Base-by-base conservation (phyloP, 2,329 filamentous ascomycete species). In the Stemphylium lycopersici region DNA sequence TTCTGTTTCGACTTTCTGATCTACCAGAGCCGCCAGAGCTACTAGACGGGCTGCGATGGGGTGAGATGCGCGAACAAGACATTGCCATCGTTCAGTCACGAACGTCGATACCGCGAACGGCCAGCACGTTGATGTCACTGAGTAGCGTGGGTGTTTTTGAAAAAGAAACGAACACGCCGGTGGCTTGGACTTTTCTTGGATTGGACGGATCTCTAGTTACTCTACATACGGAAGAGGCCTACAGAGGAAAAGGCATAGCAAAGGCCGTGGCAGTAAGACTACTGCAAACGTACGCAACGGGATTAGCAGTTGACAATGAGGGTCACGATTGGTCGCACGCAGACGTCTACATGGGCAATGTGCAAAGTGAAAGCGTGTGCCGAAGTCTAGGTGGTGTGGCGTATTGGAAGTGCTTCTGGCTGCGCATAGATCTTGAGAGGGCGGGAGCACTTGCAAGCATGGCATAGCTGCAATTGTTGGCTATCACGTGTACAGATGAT, bases 131-230 rank as follows among this genome's bases (percentile, higher is more conserved):
- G 47, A 59, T 76, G 36, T 68, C 72, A 26, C 48, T 80, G 44
- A 75, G 76, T 6, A 74, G 67, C 20, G 63, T 73, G n/a, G 69
- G 67, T 78, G 75, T 66, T 71, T 79, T 69, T 52, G 58, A 81
- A 74, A 11, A 68, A 83, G 22, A 63, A 74, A 53, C 67, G 69
- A 79, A 77, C 1, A 80, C 75, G 1, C 79, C 82, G 0, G 74
- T 90, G 4, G 84, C 87, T 0, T 91, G 88, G 88, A 83, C 81
- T 0, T 89, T 90, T 48, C 63, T 78, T 74, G 86, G 84, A 0
- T 75, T 82, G 2, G 87, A 90, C 64, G 86, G 82, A 0, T 85
- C 83, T n/a, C 68, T 89, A 13, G 83, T 80, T 10, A 83, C 82
- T 26, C 71, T 89, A 32, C 84, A 88, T 68, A 85, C 83, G 48